Percentiles rank a stretch among this genome's conserved stretches.
phyloP scores from a whole-genome alignment of 2,329 filamentous ascomycete genomes.

The Achaetomium macrosporum region DNA sequence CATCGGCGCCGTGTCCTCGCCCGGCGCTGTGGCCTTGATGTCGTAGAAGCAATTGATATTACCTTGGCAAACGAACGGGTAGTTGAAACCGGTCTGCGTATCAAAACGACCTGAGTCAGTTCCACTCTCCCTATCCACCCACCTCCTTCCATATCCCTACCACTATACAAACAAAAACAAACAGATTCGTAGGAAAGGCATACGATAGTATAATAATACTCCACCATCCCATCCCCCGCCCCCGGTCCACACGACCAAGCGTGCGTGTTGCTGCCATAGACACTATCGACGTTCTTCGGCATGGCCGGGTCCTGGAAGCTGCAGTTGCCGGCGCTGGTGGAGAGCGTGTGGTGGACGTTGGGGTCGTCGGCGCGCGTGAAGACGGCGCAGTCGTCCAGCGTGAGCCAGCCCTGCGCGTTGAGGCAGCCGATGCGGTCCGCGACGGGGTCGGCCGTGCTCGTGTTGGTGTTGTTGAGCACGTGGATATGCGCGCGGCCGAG shows the following conservation, averaged over 20 bases:
- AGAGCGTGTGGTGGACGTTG: slow-evolving; percentile 6
- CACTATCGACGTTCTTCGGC: slow-evolving; percentile 18
- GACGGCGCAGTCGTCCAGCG: slow-evolving; percentile 15
- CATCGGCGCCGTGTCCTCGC: background rate
- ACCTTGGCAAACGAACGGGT: slow-evolving; percentile 21
- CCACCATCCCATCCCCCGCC: background rate
- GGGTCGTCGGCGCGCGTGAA: slow-evolving; percentile 8
- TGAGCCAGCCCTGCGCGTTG: slow-evolving; percentile 10
- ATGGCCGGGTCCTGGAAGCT: slow-evolving; percentile 16
- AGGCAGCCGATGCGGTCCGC: slow-evolving; percentile 21
- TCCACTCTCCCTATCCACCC: background rate
- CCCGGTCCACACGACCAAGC: slow-evolving; percentile 14
- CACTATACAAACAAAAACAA: background rate
- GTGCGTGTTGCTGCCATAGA: slow-evolving; percentile 16
- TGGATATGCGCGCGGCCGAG: slow-evolving; percentile 15
- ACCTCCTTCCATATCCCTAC: too few relatives aligned
- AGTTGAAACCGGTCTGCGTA: slow-evolving; percentile 16
- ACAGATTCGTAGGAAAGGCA: too few relatives aligned
- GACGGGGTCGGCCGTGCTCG: background rate
- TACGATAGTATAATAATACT: slow-evolving; percentile 21
- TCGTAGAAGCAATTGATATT: slow-evolving; percentile 20
- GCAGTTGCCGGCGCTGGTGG: slow-evolving; percentile 13
- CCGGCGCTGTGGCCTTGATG: slow-evolving; percentile 2
- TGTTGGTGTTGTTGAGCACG: slow-evolving; percentile 15
- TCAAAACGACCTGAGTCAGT: background rate